Evolutionary conservation across 805 yeast species (phyloP).

Genomic region (Millerago galiae): DNA sequence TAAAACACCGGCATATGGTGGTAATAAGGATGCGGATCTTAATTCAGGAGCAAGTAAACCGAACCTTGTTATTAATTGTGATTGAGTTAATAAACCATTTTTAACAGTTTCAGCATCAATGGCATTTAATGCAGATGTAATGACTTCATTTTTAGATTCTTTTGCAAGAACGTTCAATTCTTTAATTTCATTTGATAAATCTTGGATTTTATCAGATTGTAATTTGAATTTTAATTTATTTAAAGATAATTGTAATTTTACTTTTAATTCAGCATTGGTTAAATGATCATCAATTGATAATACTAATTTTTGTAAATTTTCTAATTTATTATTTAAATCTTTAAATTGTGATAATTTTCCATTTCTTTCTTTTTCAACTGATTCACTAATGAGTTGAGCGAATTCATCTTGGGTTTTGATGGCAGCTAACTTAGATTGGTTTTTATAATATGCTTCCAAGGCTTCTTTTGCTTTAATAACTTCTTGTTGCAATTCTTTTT

Average conservation of each 20-base stretch:
- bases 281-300: constrained; percentile 32
- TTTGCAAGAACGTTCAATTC: constrained; percentile 28
- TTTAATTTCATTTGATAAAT: constrained; percentile 21
- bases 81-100: constrained; percentile 47
- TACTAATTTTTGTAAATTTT: constrained; percentile 50
- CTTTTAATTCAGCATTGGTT: constrained; percentile 32
- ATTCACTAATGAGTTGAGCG: constrained; percentile 47
- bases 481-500: constrained; percentile 53
- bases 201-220: constrained; percentile 31
- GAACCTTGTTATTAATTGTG: constrained; percentile 30
- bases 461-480: constrained; percentile 60
- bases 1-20: constrained; percentile 92
- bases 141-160: constrained; percentile 39
- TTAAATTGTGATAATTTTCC: constrained; percentile 69
- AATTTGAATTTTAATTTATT: constrained; percentile 36
- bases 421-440: constrained; percentile 61
- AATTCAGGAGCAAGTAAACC: constrained; percentile 75
- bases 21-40: constrained; percentile 80
- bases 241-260: constrained; percentile 38
- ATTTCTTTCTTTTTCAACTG: constrained; percentile 68
- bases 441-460: constrained; percentile 64
- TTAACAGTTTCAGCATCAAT: constrained; percentile 39
- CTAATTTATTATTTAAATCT: constrained; percentile 49
- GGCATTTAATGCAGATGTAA: constrained; percentile 39
- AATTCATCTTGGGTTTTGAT: constrained; percentile 64